These are phyloP conservation scores for Botrytis medusae DNA, from an alignment of 2,329 filamentous ascomycete species.

Conservation along the genomic window DNA sequence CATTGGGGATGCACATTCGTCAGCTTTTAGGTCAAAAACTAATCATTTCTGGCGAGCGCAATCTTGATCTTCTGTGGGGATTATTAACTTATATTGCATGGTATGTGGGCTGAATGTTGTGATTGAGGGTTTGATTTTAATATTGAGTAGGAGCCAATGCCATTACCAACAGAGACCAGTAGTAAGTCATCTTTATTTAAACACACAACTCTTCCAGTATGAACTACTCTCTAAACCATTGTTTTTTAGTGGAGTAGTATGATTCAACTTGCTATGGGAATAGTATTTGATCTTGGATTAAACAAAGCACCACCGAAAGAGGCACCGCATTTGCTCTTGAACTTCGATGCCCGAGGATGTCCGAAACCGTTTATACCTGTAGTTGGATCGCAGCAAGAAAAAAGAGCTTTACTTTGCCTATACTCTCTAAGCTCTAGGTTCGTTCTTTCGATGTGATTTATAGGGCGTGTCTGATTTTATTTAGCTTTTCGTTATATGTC, in stretches of 20 bases:
- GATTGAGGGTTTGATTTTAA: background rate
- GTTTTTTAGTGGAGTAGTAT: slow-evolving; percentile 15
- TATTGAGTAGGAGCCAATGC: slow-evolving; percentile 40
- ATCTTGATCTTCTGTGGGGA: slow-evolving; percentile 53
- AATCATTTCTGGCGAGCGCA: slow-evolving; percentile 50
- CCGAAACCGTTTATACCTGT: slow-evolving; percentile 11
- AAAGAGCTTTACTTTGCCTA: slow-evolving; percentile 49
- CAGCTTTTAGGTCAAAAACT: slow-evolving; percentile 48
- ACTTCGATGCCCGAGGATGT: slow-evolving; percentile 18
- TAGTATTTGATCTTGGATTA: slow-evolving; percentile 27
- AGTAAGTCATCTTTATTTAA: background rate
- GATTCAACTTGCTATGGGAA: slow-evolving; percentile 25
- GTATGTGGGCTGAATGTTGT: background rate
- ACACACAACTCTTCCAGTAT: background rate
- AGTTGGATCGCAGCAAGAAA: slow-evolving; percentile 49
- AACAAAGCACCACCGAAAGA: slow-evolving; percentile 27
- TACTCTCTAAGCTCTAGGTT: slow-evolving; percentile 47
- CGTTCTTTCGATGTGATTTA: slow-evolving; percentile 24
- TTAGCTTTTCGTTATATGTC: slow-evolving; percentile 44
- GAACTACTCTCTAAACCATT: background rate
- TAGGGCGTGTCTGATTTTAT: slow-evolving; percentile 25
- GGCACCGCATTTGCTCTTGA: background rate
- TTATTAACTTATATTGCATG: slow-evolving; percentile 40
- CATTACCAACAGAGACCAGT: slow-evolving; percentile 15
- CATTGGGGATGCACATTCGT: slow-evolving; percentile 45